Evolutionary conservation across 495 filamentous ascomycete genomes (phyloP).

Genomic region (Aspergillus affinis): DNA sequence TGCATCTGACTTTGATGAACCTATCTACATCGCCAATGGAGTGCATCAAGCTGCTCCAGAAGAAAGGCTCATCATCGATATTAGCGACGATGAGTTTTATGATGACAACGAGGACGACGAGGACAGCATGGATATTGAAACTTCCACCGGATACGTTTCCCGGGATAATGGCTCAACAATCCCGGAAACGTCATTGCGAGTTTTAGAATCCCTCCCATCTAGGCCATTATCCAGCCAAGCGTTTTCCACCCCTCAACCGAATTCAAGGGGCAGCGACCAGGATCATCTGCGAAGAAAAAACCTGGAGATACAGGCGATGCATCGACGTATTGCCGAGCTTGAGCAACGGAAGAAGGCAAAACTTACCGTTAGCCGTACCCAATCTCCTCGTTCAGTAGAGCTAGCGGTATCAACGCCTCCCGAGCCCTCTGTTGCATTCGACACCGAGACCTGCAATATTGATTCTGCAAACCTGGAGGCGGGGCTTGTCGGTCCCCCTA

Average conservation of each 20-base stretch:
- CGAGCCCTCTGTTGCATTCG: slow-evolving; percentile 14
- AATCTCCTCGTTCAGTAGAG: slow-evolving; percentile 32
- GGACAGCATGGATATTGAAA: slow-evolving; percentile 37
- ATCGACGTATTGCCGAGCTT: slow-evolving; percentile 71
- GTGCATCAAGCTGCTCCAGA: slow-evolving; percentile 16
- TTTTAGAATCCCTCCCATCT: slow-evolving; percentile 12
- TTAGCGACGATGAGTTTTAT: slow-evolving; percentile 63
- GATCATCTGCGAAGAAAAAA: slow-evolving; percentile 65
- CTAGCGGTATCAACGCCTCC: slow-evolving; percentile 22
- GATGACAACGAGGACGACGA: slow-evolving; percentile 40
- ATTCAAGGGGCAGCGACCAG: slow-evolving; percentile 34
- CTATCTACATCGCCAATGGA: slow-evolving; percentile 40
- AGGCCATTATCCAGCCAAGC: slow-evolving; percentile 17
- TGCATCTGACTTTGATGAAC: slow-evolving; percentile 73
- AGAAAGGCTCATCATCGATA: slow-evolving; percentile 63
- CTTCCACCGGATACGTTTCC: neutral
- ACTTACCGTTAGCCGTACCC: slow-evolving; percentile 38
- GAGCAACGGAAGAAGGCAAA: slow-evolving; percentile 66
- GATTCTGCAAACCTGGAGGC: neutral
- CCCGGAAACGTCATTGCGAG: slow-evolving; percentile 1
- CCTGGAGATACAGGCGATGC: slow-evolving; percentile 71
- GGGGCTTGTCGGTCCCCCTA: neutral
- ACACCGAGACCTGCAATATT: slow-evolving; percentile 2
- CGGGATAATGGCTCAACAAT: slow-evolving; percentile 2
- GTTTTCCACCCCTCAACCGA: slow-evolving; percentile 35